Base-by-base conservation (phyloP, 768 basidiomycete species). In the Cystoderma amianthinum region DNA sequence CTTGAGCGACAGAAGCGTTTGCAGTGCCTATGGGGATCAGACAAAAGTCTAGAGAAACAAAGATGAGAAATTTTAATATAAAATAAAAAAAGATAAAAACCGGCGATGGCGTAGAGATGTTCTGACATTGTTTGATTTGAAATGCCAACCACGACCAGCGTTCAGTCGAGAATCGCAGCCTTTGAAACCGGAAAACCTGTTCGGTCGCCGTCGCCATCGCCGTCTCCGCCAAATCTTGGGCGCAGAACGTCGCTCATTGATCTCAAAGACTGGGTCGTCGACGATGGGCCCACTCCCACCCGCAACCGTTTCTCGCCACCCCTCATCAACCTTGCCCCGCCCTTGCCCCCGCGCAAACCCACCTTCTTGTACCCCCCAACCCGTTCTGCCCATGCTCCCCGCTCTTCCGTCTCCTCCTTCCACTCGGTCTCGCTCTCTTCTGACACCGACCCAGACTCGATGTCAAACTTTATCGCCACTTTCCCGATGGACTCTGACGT, bases 11-110 rank as follows among this genome's bases (percentile, higher is more conserved):
- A 4, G 86, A 90, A 17, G 86, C 64, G 21, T 79, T 75, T 12
- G 60, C 76, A 2, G 85, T 87, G 42, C 90, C 90, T 41, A 93
- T 83, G 10, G 90, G 91, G 42, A 92, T 81, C 28, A 93, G 76
- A 53, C 90, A 93, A 55, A 94, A 91, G 59, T 93, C 90, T 90
- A 44, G 25, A 22, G 15, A 28, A 41, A 19, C 19, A 28, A 15
- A 28, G 30, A 28, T 24, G 24, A 47, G 2, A 36, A 28, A 19
- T 32, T 34, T 3, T 19, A 17, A 18, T 30, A 33, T 36, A 17
- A 35, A 18, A 24, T 28, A 17, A 18, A 39, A 41, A 10, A 7
- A 18, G 34, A 18, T 15, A 32, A 34, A 15, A 60, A 79, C 86
- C 87, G 62, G 86, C 87, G 30, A 85, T 78, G 16, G 84, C 85